Percentiles rank a stretch among this genome's conserved stretches.
Evolutionary conservation across 768 basidiomycete species (phyloP).

Genomic region (Mycena galopus): DNA sequence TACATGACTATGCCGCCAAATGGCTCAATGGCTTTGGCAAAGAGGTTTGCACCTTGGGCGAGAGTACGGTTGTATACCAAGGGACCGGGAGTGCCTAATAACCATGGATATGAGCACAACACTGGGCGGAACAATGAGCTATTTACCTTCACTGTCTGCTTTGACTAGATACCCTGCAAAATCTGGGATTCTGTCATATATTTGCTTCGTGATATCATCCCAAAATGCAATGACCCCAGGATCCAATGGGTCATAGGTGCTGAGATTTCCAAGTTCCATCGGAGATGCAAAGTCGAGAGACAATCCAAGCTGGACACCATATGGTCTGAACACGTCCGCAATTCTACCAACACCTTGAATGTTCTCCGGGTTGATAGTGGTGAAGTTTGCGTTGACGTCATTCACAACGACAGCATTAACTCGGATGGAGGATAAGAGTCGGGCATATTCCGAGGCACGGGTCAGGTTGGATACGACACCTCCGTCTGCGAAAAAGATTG

Average conservation of each 20-base stretch:
- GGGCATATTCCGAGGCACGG: conserved; percentile 34
- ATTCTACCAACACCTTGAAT: conserved; percentile 35
- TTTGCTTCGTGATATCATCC: conserved; percentile 28
- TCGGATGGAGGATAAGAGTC: conserved; percentile 35
- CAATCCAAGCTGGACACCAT: conserved; percentile 33
- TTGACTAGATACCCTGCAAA: conserved; percentile 37
- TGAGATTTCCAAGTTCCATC: conserved; percentile 31
- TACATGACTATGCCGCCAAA: conserved; percentile 35
- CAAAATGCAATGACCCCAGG: conserved; percentile 31
- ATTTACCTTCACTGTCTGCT: conserved; percentile 35
- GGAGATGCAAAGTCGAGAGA: conserved; percentile 35
- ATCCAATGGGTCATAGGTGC: conserved; percentile 36
- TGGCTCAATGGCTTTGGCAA: conserved; percentile 28
- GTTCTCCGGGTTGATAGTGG: conserved; percentile 32
- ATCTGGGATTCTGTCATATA: conserved; percentile 32
- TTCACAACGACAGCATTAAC: conserved; percentile 34
- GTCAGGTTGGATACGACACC: conserved; percentile 31
- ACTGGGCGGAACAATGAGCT: conserved; percentile 5
- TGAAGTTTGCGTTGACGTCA: conserved; percentile 34
- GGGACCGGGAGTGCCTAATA: conserved; percentile 33
- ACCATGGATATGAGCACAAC: conserved; percentile 18
- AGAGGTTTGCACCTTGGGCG: conserved; percentile 36
- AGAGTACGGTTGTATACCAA: conserved; percentile 36
- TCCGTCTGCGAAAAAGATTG: conserved; percentile 33
- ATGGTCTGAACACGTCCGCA: conserved; percentile 33